A percentile compares a stretch with the other conserved stretches of the same genome.
phyloP scores from a whole-genome alignment of 2,329 filamentous ascomycete species.

The Claviceps sorghi region DNA sequence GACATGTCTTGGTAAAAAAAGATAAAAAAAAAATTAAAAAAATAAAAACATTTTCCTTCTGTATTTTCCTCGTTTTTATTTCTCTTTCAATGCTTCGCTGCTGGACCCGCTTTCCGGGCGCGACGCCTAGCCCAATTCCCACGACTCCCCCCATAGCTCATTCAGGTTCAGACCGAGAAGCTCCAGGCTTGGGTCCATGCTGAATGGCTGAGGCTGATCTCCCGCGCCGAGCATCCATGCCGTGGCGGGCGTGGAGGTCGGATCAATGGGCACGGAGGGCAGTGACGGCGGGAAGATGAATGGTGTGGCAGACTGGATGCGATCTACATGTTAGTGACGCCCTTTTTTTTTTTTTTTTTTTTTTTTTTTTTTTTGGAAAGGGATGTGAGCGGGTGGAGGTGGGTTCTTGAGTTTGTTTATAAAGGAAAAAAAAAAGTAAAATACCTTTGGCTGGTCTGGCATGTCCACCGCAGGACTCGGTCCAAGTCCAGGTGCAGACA shows the following conservation, averaged over 20 bases:
- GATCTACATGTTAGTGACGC: slow-evolving; percentile 16
- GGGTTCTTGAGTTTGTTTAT: no score
- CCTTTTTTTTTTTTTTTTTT: no score
- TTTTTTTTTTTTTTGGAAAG: no score
- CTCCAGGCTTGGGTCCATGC: slow-evolving; percentile 39
- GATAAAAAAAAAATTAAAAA: no score
- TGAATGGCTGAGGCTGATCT: slow-evolving; percentile 25
- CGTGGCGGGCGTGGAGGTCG: slow-evolving; percentile 16
- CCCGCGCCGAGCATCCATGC: slow-evolving; percentile 20
- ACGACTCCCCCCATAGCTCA: slow-evolving; percentile 39
- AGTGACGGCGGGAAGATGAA: slow-evolving; percentile 25
- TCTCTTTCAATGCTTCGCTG: not conserved
- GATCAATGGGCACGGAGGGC: slow-evolving; percentile 20
- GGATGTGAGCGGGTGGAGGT: no score
- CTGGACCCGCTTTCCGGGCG: not conserved
- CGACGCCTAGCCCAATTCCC: slow-evolving; percentile 26
- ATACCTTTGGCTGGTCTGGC: slow-evolving; percentile 26
- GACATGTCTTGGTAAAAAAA: no score
- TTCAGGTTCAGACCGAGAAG: slow-evolving; percentile 38
- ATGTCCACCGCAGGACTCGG: slow-evolving; percentile 19
- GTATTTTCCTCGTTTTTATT: not conserved
- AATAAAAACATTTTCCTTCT: not conserved
- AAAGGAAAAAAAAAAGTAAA: slow-evolving; percentile 4
- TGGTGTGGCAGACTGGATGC: slow-evolving; percentile 25
- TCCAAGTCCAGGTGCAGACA: slow-evolving; percentile 12